Evolutionary conservation across 805 yeast species (phyloP).

Genomic region (Ascoidea tarda): DNA sequence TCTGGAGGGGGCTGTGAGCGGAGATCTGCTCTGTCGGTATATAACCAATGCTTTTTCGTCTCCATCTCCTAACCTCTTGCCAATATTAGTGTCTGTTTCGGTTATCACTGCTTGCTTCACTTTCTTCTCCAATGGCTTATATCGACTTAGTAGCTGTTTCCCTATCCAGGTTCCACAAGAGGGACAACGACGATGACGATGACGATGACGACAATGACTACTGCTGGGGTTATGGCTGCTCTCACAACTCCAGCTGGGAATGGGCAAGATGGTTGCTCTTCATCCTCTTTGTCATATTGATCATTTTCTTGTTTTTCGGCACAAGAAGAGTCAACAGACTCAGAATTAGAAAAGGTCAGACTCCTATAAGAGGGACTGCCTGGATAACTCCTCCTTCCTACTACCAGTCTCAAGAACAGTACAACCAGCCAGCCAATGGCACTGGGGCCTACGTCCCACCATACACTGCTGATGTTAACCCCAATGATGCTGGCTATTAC

Average conservation of each 20-base stretch:
- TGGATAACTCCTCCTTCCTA: constrained; percentile 86
- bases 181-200: too few relatives aligned
- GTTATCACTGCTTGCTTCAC: too few relatives aligned
- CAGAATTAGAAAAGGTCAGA: constrained; percentile 27
- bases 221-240: background rate
- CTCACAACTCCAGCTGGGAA: constrained; percentile 11
- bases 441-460: constrained; percentile 37
- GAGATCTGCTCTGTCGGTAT: too few relatives aligned
- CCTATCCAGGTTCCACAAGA: too few relatives aligned
- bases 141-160: too few relatives aligned
- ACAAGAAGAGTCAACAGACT: constrained; percentile 41
- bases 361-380: constrained; percentile 61
- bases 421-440: constrained; percentile 26
- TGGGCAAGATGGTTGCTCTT: constrained; percentile 53
- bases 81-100: too few relatives aligned
- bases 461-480: constrained; percentile 52
- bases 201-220: background rate
- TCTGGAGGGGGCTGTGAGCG: too few relatives aligned
- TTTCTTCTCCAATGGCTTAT: too few relatives aligned
- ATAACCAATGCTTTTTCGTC: too few relatives aligned
- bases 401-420: constrained; percentile 46
- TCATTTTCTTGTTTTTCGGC: constrained; percentile 30
- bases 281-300: constrained; percentile 38
- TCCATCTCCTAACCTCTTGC: too few relatives aligned
- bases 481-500: constrained; percentile 66